Evolutionary conservation across 1,284 basidiomycete genomes (phyloP), one percentile per base, ranked within the genome.

Genomic region (Irpex sp.): DNA sequence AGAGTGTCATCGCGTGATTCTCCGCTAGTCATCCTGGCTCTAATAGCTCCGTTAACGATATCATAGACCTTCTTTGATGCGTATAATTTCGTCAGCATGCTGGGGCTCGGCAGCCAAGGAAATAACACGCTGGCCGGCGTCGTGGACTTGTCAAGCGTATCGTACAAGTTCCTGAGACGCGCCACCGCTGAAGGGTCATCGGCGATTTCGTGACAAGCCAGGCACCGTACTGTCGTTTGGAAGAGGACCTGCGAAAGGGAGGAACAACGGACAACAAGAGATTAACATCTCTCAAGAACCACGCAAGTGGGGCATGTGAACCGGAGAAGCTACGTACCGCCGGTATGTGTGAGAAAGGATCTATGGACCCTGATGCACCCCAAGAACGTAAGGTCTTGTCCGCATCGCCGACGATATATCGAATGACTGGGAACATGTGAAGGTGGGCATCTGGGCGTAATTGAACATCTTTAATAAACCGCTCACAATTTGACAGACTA

Each of bases 41-140:
- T 79, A 65, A 91, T 82, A 47, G 84, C 83, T 19, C 73, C 72
- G 60, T 79, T 77, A 60, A 91, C 73, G 67, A 90, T 89, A 66
- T 86, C 82, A 70, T 90, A 90, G 63, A 91, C 87, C 65, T 83
- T 77, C 72, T 88, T 90, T 33, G 89, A 90, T 11, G 89, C 84
- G 70, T 83, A 80, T 36, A 89, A 71, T 70, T 89, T 89, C 68
- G 76, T 81, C 54, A 91, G 70, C 83, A 88, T 88, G 39, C 87
- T 85, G 2, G 85, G 86, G 55, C 81, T 84, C 5, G 89, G 89
- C 57, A 91, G 74, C 89, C 89, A 91, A 43, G 89, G 89, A 36
- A 89, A 73, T 5, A 91, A 78, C 58, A 91, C 80, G 2, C 86
- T 88, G 1, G 85, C 79, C 0, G 89, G 88, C 0, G 89, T 92